Evolutionary conservation across 768 basidiomycete species (phyloP), one percentile per base, ranked within the genome.

Genomic region (Xanthoconium stramineum): DNA sequence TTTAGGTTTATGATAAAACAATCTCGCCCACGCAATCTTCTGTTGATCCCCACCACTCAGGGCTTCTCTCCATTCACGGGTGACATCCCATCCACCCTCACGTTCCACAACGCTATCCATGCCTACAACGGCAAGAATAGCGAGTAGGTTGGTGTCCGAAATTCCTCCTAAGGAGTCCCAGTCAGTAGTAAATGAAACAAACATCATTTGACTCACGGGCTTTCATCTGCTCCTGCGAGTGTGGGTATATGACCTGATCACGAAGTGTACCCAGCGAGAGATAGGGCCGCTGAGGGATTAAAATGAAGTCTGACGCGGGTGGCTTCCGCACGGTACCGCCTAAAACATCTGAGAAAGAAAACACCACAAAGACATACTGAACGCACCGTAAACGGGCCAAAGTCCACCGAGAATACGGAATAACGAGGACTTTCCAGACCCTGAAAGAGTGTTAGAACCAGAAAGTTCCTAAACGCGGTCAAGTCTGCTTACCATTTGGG

Each of bases 171-270:
- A 24, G n/a, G 8, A 58, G 20, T 37, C 47, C 50, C 19, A 38
- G 43, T 66, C 35, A 63, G 52, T 20, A 20, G 29, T 20, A 43
- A 44, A 50, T 46, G 19, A 37, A 48, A 50, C 15, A 13, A 15
- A 33, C 33, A 35, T 14, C 14, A 13, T 28, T 5, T 12, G 30
- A 81, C 86, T 54, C 69, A 90, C 91, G 82, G 46, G 77, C 76
- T 60, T 82, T 77, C 94, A 97, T 97, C 51, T 91, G 84, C 37
- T 76, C 77, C 60, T 83, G 83, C 15, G 85, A 86, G 71, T 98
- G 89, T 6, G 96, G 96, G 69, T 99, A 99, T 48, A 93, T 97
- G 62, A 99, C 83, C 71, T 99, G 96, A 68, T 99, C 96, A 14
- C 96, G 84, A 3, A 99, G 81, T 0, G 94, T 98, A 6, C 96